Base-by-base conservation (phyloP, 148 eudicot species). In the Vaccinium myrtillus region DNA sequence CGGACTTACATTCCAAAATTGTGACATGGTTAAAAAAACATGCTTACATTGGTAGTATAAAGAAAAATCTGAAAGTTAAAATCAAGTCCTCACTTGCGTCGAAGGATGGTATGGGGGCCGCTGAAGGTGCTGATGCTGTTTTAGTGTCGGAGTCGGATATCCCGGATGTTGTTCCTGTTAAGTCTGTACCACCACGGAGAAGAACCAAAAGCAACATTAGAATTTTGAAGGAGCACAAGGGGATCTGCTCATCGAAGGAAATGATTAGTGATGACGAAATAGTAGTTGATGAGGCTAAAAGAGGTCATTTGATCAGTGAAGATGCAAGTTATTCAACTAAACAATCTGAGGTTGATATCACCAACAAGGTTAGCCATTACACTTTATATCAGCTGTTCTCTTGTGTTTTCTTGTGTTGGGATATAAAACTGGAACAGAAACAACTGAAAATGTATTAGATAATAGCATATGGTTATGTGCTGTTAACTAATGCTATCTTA, bases 161-260 rank as follows among this genome's bases (percentile, higher is more conserved):
- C 55, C 79, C 90, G 74, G 93, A 90, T 82, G 91, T 36, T 88
- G 88, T 93, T 81, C 91, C 98, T 83, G 93, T 95, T 50, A 95
- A 94, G 83, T 90, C 93, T 11, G 94, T 90, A 81, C 97, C 97
- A 65, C 92, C 97, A 75, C 92, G 92, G 65, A 90, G 94, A 84
- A 92, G 94, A 83, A 93, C 96, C 36, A 92, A 93, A 84, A 90
- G 91, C 85, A 90, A 90, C 58, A 80, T 89, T 51, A 83, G 85
- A 84, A 79, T 87, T 88, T 71, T 96, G 87, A 92, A 89, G 87
- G 94, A 91, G 81, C 90, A 85, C 16, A 86, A 88, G 76, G 87
- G 74, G 53, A 65, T 87, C 51, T 88, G 88, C 59, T 75, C 79
- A 23, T 83, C 85, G 65, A 88, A 84, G 76, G 90, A 90, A 77